Evolutionary conservation across 495 filamentous ascomycete genomes (phyloP), one percentile per base, ranked within the genome.

Genomic region (Podospora conica): DNA sequence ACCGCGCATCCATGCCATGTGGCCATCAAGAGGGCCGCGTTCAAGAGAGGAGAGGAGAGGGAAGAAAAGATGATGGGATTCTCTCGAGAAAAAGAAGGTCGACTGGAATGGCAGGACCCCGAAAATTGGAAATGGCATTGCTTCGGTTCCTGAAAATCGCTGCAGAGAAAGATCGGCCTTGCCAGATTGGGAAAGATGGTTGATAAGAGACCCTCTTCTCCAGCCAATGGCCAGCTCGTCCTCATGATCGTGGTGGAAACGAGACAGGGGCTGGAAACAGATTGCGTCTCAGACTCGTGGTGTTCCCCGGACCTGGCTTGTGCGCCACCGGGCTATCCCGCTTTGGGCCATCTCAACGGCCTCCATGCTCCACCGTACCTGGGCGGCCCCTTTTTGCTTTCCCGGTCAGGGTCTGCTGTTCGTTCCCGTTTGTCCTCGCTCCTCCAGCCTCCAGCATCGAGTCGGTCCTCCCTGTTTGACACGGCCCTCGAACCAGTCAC

Each of bases 351-450:
- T 9, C 58, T 27, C 56, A 28, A 25, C 28, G 21, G 27, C 57
- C 18, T 40, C n/a, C 53, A 25, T 23, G 11, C 7, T 27, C 11
- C 4, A 18, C 18, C 48, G 61, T 22, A 9, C 20, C 25, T n/a
- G 53, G 31, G 23, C 61, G 53, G 53, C 68, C 68, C 68, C 56
- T 63, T 67, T 67, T 58, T 20, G n/a, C 48, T 55, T 40, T 40
- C 23, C 21, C 53, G 40, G 40, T 25, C 55, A 3, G 31, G 40
- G 40, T 25, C 55, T 8, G 31, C 53, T 55, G 48, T 22, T 57
- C 25, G 27, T 48, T 24, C 53, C 28, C 48, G n/a, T n/a, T n/a
- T n/a, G n/a, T n/a, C n/a, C 3, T 23, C 53, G 23, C 29, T 22
- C 48, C 55, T 55, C 61, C 53, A 20, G 53, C 28, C 54, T 55